Evolutionary conservation across 2,329 filamentous ascomycete species (phyloP).

Genomic region (Diaporthe eres): DNA sequence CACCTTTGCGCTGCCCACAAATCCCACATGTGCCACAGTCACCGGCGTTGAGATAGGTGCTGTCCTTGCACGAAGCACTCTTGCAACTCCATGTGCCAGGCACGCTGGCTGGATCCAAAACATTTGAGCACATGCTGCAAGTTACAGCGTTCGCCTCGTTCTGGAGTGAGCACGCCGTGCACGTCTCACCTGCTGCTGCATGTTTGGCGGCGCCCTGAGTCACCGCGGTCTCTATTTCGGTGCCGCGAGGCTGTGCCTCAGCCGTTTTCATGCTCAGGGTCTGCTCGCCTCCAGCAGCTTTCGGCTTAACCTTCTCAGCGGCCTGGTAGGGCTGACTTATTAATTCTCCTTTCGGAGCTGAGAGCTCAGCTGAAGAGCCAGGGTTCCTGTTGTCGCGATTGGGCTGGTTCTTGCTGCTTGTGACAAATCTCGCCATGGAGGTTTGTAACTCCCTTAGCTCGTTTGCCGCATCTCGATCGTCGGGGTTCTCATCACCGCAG

Average conservation of each 20-base stretch:
- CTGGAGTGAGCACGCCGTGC: constrained; percentile 77
- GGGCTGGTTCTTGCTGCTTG: constrained; percentile 26
- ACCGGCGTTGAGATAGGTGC: constrained; percentile 75
- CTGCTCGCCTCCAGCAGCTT: constrained; percentile 11
- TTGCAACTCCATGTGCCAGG: constrained; percentile 75
- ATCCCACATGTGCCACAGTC: constrained; percentile 80
- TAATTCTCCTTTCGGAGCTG: background rate
- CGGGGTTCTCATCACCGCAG: constrained; percentile 76
- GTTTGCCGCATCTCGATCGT: constrained; percentile 69
- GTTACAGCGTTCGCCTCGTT: constrained; percentile 70
- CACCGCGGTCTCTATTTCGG: constrained; percentile 28
- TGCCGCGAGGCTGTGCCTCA: constrained; percentile 12
- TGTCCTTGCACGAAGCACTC: constrained; percentile 67
- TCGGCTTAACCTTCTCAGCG: constrained; percentile 31
- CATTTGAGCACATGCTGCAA: constrained; percentile 79
- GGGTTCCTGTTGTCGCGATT: background rate
- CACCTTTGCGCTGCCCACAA: constrained; percentile 66
- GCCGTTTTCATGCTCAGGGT: constrained; percentile 11
- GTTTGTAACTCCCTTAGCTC: constrained; percentile 78
- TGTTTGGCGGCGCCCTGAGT: constrained; percentile 4
- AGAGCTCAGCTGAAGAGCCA: background rate
- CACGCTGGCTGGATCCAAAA: constrained; percentile 69
- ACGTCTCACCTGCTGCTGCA: constrained; percentile 49
- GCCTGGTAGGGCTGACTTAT: constrained; percentile 13
- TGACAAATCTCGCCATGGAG: constrained; percentile 44